Evolutionary conservation across 768 basidiomycete species (phyloP), one percentile per base, ranked within the genome.

Genomic region (Termitomyces sp.): DNA sequence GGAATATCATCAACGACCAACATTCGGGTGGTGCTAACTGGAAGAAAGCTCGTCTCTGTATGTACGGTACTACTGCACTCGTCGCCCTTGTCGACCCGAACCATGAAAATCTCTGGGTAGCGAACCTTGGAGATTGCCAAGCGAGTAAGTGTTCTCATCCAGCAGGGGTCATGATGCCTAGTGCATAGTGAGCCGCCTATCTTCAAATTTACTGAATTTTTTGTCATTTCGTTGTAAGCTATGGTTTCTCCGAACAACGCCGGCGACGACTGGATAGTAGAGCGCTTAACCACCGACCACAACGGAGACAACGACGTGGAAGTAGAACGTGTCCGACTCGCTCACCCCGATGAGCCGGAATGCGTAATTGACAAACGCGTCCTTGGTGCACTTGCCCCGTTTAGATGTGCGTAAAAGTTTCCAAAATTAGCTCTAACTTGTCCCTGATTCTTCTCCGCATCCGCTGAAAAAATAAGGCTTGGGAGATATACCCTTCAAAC

Each of bases 61-160:
- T 91, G 82, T 87, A 89, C 62, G 89, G 89, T 21, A 88, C 85
- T 0, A 91, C 89, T 3, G 87, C 85, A 5, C 78, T 91, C 33
- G 79, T 91, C 42, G 80, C 89, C 9, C 76, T 91, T 38, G 78
- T 86, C 42, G 87, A 90, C 70, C 86, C 88, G 37, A 74, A 81
- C 19, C 79, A 81, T 60, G 74, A 79, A 64, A 81, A 89, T 60
- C 72, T 91, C 21, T 91, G 89, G 89, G 71, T 91, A 47, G 89
- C 88, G 6, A 90, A 90, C 64, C 75, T 91, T 28, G 89, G 89
- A 14, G 89, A 91, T 65, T 90, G 87, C 67, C 85, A 87, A 75
- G 87, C 87, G 58, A 76, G 88, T 88, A 60, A 60, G 85, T 72
- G 26, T 44, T 49, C 54, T 58, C 58, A 61, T 63, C 37, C 42